Percentiles rank a stretch among this genome's conserved stretches.
Conservation (phyloP, 805 yeast genomes). For the Wickerhamomyces silvicola region DNA sequence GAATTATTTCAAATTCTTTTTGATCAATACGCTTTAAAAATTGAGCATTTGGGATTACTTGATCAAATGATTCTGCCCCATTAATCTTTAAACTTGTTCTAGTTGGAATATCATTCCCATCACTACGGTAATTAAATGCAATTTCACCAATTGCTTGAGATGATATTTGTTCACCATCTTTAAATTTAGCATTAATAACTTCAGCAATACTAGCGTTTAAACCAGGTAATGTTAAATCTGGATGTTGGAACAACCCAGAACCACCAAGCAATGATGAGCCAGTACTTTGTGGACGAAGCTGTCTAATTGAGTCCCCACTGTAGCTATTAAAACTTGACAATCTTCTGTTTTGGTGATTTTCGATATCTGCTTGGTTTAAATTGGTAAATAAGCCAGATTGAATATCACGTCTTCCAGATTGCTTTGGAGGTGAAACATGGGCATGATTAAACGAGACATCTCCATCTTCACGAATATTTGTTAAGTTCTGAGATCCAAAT, state of each 20-base stretch:
- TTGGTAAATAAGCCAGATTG: conserved; percentile 42
- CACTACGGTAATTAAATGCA: conserved; percentile 61
- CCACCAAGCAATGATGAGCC: conserved; percentile 32
- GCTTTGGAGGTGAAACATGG: conserved; percentile 12
- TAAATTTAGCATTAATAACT: conserved; percentile 65
- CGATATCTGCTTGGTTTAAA: conserved; percentile 31
- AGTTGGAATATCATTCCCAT: conserved; percentile 28
- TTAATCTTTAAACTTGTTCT: conserved; percentile 38
- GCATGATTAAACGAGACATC: conserved; percentile 15
- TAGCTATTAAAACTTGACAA: conserved; percentile 20
- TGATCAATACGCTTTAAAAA: conserved; percentile 44
- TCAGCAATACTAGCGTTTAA: conserved; percentile 84
- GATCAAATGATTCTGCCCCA: conserved; percentile 35
- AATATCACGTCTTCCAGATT: conserved; percentile 29
- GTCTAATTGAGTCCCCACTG: conserved; percentile 21
- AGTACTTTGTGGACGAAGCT: conserved; percentile 36
- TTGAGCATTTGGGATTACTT: conserved; percentile 45
- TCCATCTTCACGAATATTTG: conserved; percentile 27
- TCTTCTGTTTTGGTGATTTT: conserved; percentile 20
- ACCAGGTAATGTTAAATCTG: conserved; percentile 49
- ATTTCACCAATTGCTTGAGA: conserved; percentile 78
- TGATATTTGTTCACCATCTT: conserved; percentile 54
- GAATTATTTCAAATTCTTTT: conserved; percentile 38
- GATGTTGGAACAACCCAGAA: conserved; percentile 40
- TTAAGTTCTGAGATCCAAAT: conserved; percentile 15